Evolutionary conservation across 192 early-diverging fungal genomes (phyloP).

Genomic region (Phlyctochytrium arcticum): DNA sequence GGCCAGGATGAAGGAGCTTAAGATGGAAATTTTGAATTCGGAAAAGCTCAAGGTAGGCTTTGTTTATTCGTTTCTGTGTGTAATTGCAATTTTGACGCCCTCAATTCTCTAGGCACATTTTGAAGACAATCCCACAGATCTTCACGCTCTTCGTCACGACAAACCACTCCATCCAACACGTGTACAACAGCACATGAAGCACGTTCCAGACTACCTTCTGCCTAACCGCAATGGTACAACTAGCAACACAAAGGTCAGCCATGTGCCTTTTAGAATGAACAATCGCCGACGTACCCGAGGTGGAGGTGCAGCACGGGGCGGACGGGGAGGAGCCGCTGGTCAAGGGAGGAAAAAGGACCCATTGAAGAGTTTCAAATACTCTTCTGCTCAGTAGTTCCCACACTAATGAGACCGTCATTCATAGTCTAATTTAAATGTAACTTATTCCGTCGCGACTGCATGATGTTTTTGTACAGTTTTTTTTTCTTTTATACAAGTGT

Average conservation of each 20-base stretch:
- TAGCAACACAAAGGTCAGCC: background rate
- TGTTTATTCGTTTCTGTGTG: background rate
- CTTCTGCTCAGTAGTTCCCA: no score
- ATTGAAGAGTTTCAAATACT: conserved; percentile 32
- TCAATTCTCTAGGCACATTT: conserved; percentile 67
- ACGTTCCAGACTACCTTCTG: conserved; percentile 89
- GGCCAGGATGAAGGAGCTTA: conserved; percentile 92
- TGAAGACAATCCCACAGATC: conserved; percentile 91
- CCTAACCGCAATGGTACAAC: conserved; percentile 54
- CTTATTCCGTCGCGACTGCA: background rate
- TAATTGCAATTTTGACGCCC: background rate
- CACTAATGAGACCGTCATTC: background rate
- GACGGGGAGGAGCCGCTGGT: conserved; percentile 8
- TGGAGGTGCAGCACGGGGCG: conserved; percentile 17
- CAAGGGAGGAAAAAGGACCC: conserved; percentile 24
- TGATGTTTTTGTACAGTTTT: background rate
- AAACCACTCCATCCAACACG: conserved; percentile 76
- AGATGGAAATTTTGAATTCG: conserved; percentile 90
- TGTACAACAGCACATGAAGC: conserved; percentile 85
- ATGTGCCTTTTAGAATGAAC: conserved; percentile 34
- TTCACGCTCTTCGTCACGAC: conserved; percentile 89
- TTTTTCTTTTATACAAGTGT: background rate
- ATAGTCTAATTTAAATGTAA: background rate
- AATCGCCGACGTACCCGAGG: conserved; percentile 12
- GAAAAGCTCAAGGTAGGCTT: conserved; percentile 78